A percentile compares a stretch with the other conserved stretches of the same genome.
These are phyloP conservation scores for Euclidium syriacum DNA, from an alignment of 345 rosid species.

Conservation along the genomic window DNA sequence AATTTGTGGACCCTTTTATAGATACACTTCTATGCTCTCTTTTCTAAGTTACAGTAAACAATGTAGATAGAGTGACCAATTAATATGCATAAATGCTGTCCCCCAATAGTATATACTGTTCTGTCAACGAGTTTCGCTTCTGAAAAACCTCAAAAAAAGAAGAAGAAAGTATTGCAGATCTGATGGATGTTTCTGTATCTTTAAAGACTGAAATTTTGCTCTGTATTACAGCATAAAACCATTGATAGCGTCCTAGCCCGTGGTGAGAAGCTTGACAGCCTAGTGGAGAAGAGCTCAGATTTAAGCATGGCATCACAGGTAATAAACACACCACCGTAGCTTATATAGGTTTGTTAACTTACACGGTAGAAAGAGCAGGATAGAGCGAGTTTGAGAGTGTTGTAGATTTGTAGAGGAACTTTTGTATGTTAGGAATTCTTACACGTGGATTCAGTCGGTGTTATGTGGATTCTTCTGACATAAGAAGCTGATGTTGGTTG, in stretches of 20 bases:
- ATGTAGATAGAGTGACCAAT: not conserved
- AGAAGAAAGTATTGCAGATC: not conserved
- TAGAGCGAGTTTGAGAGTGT: not conserved
- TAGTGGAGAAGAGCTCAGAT: constrained; percentile 98
- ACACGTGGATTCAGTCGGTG: not conserved
- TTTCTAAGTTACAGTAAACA: not conserved
- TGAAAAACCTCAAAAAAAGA: not conserved
- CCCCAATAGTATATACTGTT: not conserved
- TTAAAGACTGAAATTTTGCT: not conserved
- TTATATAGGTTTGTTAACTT: not conserved
- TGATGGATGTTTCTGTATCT: not conserved
- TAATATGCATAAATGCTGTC: not conserved
- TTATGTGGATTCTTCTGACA: not conserved
- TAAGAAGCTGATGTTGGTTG: not conserved
- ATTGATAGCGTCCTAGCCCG: constrained; percentile 97
- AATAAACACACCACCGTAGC: not conserved
- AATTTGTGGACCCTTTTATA: not conserved
- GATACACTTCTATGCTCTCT: not conserved
- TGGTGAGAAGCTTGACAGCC: constrained; percentile 93
- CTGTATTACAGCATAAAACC: constrained; percentile 77
- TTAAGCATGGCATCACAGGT: constrained; percentile 98
- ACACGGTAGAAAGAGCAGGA: not conserved
- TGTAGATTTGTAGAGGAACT: not conserved
- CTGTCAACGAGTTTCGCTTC: not conserved
- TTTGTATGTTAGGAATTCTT: not conserved